phyloP scores from a whole-genome alignment of 2,329 filamentous ascomycete species.

The Ceratocystiopsis brevicomis region DNA sequence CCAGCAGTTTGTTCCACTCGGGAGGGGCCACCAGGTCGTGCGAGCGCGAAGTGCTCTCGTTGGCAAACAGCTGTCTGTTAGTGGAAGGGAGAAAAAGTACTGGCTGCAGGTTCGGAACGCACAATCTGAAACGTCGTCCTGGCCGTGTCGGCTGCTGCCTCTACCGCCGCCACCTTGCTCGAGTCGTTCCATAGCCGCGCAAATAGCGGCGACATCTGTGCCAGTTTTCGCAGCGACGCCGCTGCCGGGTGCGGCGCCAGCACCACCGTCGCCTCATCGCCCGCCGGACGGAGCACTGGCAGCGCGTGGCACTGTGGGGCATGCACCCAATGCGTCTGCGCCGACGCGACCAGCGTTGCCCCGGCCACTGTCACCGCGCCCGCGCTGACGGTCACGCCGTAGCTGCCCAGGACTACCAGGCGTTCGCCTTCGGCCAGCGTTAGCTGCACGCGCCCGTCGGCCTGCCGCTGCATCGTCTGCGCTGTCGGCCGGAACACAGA shows the following conservation, averaged over 20 bases:
- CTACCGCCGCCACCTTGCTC: background rate
- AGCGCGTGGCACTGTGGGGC: slow-evolving; percentile 52
- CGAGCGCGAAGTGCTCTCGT: slow-evolving; percentile 23
- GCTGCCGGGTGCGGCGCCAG: slow-evolving; percentile 34
- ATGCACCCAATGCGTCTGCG: slow-evolving; percentile 33
- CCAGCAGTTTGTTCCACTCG: slow-evolving; percentile 42
- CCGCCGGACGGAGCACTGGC: slow-evolving; percentile 40
- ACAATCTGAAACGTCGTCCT: slow-evolving; percentile 6
- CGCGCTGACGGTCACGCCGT: slow-evolving; percentile 38
- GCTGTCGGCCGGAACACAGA: slow-evolving; percentile 28
- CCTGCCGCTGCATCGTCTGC: slow-evolving; percentile 22
- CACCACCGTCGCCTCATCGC: slow-evolving; percentile 27
- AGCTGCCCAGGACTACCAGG: slow-evolving; percentile 47
- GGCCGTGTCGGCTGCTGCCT: slow-evolving; percentile 36
- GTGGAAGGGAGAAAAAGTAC: background rate
- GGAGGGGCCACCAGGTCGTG: slow-evolving; percentile 37
- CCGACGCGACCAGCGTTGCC: slow-evolving; percentile 31
- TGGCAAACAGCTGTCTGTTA: slow-evolving; percentile 22
- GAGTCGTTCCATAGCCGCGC: slow-evolving; percentile 43
- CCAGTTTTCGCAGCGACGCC: slow-evolving; percentile 31
- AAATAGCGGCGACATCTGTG: slow-evolving; percentile 46
- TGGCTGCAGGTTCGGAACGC: background rate
- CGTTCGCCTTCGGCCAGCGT: slow-evolving; percentile 34
- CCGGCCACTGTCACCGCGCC: slow-evolving; percentile 49
- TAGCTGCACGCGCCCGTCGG: slow-evolving; percentile 22